Conservation (phyloP, 2,329 filamentous ascomycete species). For the Penicillium sp. region DNA sequence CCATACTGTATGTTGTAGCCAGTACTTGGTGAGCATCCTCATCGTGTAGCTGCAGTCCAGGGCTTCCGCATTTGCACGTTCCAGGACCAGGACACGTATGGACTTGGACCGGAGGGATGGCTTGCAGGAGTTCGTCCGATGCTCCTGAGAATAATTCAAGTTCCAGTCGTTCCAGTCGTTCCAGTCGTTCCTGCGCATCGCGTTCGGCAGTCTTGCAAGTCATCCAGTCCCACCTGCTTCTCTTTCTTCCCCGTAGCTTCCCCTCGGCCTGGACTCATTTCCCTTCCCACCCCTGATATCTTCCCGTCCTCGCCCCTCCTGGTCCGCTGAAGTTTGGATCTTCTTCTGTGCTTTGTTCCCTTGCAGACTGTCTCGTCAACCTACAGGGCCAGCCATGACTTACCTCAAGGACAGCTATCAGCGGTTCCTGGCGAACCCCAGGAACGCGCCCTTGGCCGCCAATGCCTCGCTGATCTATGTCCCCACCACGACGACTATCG, state of each 20-base stretch:
- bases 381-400: conserved; percentile 36
- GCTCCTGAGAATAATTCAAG: background rate
- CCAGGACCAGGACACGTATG: background rate
- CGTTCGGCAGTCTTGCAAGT: background rate
- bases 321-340: conserved; percentile 6
- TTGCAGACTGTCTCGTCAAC: conserved; percentile 10
- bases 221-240: background rate
- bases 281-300: conserved; percentile 14
- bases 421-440: conserved; percentile 71
- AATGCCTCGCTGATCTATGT: conserved; percentile 82
- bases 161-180: background rate
- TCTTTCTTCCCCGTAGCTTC: conserved; percentile 2
- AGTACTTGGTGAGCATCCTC: background rate
- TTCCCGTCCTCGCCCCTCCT: conserved; percentile 15
- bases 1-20: background rate
- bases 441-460: conserved; percentile 62
- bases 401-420: conserved; percentile 59
- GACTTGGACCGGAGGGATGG: background rate
- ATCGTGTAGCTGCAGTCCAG: background rate
- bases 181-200: background rate
- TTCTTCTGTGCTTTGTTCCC: conserved; percentile 13
- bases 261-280: conserved; percentile 6
- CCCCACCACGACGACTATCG: conserved; percentile 77
- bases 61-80: background rate
- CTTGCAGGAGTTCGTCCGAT: conserved; percentile 3